Conservation (phyloP, 331 rosid genomes). For the Malus hybrid region DNA sequence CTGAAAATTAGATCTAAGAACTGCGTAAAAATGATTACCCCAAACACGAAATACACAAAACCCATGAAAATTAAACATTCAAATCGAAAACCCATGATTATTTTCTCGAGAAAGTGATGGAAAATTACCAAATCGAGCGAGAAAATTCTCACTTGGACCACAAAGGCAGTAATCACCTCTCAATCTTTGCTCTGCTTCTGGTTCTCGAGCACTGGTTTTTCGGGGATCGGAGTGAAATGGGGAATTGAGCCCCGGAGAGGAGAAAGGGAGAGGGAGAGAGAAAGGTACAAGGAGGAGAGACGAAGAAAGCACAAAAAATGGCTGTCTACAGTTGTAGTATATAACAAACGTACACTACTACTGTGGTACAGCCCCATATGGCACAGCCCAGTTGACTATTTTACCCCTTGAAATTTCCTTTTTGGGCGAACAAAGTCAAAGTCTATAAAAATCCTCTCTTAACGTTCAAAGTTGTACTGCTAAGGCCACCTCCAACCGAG, state of each 20-base stretch:
- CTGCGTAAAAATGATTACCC: not conserved
- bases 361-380: not conserved
- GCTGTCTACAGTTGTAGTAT: conserved; percentile 8
- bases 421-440: too few relatives aligned
- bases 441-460: too few relatives aligned
- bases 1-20: not conserved
- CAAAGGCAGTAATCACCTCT: not conserved
- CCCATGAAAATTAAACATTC: not conserved
- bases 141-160: not conserved
- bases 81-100: not conserved
- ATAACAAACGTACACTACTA: not conserved
- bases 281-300: not conserved
- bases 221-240: not conserved
- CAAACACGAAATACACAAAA: not conserved
- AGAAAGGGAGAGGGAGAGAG: not conserved
- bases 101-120: not conserved
- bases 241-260: conserved; percentile 4
- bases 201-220: not conserved
- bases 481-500: too few relatives aligned
- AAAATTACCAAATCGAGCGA: conserved; percentile 25
- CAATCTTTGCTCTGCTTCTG: not conserved
- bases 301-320: conserved; percentile 20
- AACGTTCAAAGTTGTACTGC: too few relatives aligned
- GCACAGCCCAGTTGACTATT: too few relatives aligned
- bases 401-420: too few relatives aligned